Conservation (phyloP, 192 early-diverging fungal species). For the Jimgerdemannia lactiflua region DNA sequence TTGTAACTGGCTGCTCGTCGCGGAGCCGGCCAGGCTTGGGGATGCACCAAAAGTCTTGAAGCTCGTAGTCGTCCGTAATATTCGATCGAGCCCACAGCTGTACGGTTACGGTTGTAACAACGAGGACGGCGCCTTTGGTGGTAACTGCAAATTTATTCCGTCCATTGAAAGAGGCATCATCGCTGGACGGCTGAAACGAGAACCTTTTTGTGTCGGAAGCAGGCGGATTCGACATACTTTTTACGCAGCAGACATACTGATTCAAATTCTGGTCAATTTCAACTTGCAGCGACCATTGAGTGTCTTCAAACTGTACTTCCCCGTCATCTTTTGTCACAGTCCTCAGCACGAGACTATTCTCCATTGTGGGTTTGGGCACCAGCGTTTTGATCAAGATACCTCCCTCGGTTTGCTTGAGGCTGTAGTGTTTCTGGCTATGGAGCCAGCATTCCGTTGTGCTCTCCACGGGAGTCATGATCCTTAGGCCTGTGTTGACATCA, state of each 20-base stretch:
- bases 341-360: not conserved
- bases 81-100: not conserved
- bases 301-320: not conserved
- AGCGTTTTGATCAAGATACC: not conserved
- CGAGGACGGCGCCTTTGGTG: not conserved
- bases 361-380: not conserved
- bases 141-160: not conserved
- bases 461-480: not conserved
- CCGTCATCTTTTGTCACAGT: not conserved
- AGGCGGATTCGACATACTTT: too few species aligned
- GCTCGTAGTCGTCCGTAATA: not conserved
- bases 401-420: not conserved
- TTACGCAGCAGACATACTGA: too few species aligned
- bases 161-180: not conserved
- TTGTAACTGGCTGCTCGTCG: not conserved
- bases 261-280: not conserved
- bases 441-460: not conserved
- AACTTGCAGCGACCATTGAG: not conserved
- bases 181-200: not conserved
- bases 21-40: not conserved
- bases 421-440: not conserved
- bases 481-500: not conserved
- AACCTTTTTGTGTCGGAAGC: not conserved
- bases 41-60: not conserved
- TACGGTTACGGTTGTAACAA: not conserved